Conservation (phyloP, 1,284 basidiomycete species). For the Coniferiporia weirii region DNA sequence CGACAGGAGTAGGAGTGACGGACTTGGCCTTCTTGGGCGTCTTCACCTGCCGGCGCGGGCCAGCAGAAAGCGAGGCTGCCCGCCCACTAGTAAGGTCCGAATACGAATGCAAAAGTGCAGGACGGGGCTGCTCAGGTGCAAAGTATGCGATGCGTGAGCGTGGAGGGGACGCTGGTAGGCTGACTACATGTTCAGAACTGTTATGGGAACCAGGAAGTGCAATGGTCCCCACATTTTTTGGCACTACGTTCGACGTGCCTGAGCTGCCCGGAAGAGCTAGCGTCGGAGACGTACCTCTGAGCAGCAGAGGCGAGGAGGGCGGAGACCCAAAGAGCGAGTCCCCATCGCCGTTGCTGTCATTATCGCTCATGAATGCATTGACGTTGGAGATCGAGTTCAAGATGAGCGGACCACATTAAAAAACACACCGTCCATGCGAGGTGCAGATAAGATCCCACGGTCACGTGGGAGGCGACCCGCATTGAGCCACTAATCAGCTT, state of each 20-base stretch:
- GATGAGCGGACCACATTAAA: background rate
- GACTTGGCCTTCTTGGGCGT: conserved; percentile 28
- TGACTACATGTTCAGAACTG: conserved; percentile 75
- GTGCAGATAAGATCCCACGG: background rate
- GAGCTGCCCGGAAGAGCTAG: conserved; percentile 50
- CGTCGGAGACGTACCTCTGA: conserved; percentile 66
- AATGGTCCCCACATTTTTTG: conserved; percentile 88
- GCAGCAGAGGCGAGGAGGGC: conserved; percentile 50
- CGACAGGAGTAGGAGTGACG: conserved; percentile 32
- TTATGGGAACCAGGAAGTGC: conserved; percentile 89
- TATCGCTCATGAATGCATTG: conserved; percentile 19
- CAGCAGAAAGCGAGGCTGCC: background rate
- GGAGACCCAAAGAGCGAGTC: conserved; percentile 79
- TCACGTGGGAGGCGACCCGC: background rate
- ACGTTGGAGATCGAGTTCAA: conserved; percentile 3
- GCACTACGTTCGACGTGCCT: conserved; percentile 40
- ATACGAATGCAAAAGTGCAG: background rate
- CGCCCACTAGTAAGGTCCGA: background rate
- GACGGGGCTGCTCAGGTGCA: conserved; percentile 25
- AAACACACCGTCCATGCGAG: background rate
- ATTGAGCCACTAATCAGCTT: background rate
- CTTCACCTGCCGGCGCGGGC: background rate
- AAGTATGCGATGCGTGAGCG: conserved; percentile 29
- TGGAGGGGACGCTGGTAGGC: conserved; percentile 64
- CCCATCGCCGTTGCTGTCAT: conserved; percentile 39